Conservation (phyloP, 257 asterid species). For the Solanum phureja region DNA sequence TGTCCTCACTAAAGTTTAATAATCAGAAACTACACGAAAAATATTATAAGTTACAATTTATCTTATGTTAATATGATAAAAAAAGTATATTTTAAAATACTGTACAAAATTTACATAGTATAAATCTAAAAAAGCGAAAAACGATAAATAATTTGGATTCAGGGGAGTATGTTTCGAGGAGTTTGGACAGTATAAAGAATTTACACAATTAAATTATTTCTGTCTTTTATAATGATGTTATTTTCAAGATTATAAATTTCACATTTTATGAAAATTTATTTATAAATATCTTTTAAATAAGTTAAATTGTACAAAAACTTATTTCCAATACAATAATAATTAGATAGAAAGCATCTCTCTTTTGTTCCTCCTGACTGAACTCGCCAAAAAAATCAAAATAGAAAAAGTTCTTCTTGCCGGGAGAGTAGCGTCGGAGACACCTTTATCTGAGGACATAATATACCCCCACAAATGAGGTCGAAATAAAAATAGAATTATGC, state of each 20-base stretch:
- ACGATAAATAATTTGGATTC: background rate
- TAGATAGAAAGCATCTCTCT: too few relatives aligned
- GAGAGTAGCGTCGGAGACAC: too few relatives aligned
- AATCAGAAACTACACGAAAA: accelerated
- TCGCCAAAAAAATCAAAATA: too few relatives aligned
- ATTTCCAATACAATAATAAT: too few relatives aligned
- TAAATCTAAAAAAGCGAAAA: background rate
- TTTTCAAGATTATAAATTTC: background rate
- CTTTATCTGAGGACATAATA: too few relatives aligned
- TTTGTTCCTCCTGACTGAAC: too few relatives aligned
- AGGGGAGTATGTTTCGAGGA: background rate
- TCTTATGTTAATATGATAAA: background rate
- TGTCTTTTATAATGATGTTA: background rate
- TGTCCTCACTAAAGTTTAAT: background rate
- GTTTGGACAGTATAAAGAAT: background rate
- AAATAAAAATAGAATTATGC: background rate
- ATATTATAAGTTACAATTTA: background rate
- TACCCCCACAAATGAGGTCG: background rate
- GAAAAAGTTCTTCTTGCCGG: too few relatives aligned
- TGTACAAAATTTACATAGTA: accelerated
- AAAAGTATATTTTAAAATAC: too few relatives aligned
- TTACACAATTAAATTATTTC: background rate
- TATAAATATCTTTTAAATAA: background rate
- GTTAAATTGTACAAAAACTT: background rate
- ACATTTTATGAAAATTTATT: background rate